Base-by-base conservation (phyloP, 1,139 yeast species). In the Geotrichum fermentans region DNA sequence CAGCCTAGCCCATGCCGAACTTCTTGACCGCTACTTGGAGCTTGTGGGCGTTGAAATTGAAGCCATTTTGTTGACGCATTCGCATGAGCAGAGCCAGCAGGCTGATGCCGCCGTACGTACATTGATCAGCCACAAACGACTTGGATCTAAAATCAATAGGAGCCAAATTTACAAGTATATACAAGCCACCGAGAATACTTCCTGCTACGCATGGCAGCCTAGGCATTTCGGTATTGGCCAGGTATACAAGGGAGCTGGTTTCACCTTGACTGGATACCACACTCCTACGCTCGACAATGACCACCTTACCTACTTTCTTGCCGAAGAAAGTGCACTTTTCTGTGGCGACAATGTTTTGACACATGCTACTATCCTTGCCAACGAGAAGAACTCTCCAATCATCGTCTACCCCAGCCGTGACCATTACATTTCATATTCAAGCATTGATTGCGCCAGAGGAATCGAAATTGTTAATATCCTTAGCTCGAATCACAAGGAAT, bases 261-360 rank as follows among this genome's bases (percentile, higher is more conserved):
- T 67, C 14, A 60, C 63, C 2, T 43, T 69, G 43, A 53, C 53
- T 7, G 66, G 66, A 2, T 53, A 62, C 37, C 61, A 58, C 53
- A 66, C 71, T 6, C 73, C 73, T 0, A 73, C 73, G 17, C 73
- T 69, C 50, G 61, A 71, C 29, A 61, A 60, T 21, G 73, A 69
- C 54, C 73, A 69, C 52, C 42, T 63, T 43, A 61, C 63, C 41
- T 61, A 67, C 48, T 64, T 63, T 62, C 59, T 69, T 21, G 60
- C 58, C 30, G 65, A 68, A 47, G 72, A 69, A 51, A 51, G 60
- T 17, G 62, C 61, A 3, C 49, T 69, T 47, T 68, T 69, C 49
- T 58, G 66, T 11, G 72, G 68, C 21, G 73, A 69, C 56, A 68
- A 67, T 48, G 63, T 69, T 8, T 62, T 69, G 11, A 73, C 73